These are phyloP conservation scores for Cercophora newfieldiana DNA, from an alignment of 495 filamentous ascomycete genomes.

Conservation along the genomic window DNA sequence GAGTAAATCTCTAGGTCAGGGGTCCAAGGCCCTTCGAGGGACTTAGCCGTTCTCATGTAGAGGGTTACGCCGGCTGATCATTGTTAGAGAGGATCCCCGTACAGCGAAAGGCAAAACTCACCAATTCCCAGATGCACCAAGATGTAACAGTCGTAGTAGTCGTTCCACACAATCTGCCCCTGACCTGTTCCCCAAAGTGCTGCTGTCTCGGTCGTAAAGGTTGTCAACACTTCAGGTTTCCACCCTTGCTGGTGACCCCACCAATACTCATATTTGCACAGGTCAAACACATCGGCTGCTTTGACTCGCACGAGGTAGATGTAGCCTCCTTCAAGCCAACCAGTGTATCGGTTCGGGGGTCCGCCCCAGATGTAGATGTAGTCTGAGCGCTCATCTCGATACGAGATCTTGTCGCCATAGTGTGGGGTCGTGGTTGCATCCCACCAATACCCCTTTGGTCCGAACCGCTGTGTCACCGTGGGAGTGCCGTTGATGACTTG, in stretches of 20 bases:
- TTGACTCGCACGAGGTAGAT: constrained; percentile 39
- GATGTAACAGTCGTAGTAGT: constrained; percentile 32
- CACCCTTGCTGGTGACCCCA: constrained; percentile 35
- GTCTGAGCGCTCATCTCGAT: constrained; percentile 36
- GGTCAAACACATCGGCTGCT: constrained; percentile 35
- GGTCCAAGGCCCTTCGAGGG: constrained; percentile 39
- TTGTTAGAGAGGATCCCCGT: neutral
- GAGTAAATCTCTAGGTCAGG: constrained; percentile 34
- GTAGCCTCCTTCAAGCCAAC: constrained; percentile 27
- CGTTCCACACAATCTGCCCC: constrained; percentile 36
- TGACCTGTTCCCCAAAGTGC: constrained; percentile 36
- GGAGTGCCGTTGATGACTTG: constrained; percentile 33
- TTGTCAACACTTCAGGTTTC: constrained; percentile 27
- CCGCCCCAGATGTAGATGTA: constrained; percentile 40
- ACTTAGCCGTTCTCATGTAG: constrained; percentile 28
- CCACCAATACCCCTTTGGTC: constrained; percentile 38
- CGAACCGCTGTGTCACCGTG: constrained; percentile 35
- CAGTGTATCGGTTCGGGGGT: constrained; percentile 30
- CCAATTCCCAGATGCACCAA: constrained; percentile 32
- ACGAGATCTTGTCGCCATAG: constrained; percentile 39
- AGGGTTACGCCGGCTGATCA: constrained; percentile 25
- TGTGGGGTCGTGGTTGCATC: constrained; percentile 24
- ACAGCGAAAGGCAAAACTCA: constrained; percentile 11
- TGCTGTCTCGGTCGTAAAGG: constrained; percentile 32
- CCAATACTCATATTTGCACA: constrained; percentile 40